Evolutionary conservation across 495 filamentous ascomycete species (phyloP).

Genomic region (Oidiodendron maius): DNA sequence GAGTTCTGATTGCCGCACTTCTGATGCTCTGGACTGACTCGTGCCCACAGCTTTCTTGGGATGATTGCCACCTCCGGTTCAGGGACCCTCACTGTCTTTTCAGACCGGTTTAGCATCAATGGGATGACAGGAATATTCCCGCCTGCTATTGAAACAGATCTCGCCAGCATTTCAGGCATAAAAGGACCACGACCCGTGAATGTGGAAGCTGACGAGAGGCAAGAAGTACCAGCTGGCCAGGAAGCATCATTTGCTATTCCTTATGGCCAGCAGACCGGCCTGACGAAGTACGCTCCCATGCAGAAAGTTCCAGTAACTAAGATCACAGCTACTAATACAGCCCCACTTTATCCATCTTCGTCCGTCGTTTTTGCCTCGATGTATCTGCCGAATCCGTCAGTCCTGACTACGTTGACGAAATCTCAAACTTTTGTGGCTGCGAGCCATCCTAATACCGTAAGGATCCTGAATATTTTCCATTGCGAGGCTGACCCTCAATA

Average conservation of each 20-base stretch:
- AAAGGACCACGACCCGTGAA: conserved; percentile 35
- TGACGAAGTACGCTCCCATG: conserved; percentile 68
- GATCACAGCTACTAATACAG: conserved; percentile 51
- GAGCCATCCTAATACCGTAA: conserved; percentile 61
- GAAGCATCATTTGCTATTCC: conserved; percentile 41
- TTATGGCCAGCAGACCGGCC: conserved; percentile 58
- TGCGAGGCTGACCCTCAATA: conserved; percentile 30
- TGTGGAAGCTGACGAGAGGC: conserved; percentile 18
- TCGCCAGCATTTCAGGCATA: conserved; percentile 39
- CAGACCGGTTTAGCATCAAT: conserved; percentile 56
- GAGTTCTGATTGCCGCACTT: too few relatives aligned
- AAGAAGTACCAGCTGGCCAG: conserved; percentile 3
- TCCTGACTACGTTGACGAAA: conserved; percentile 57
- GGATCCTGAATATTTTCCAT: conserved; percentile 23
- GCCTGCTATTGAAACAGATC: conserved; percentile 32
- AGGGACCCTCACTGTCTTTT: conserved; percentile 52
- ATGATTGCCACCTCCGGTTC: conserved; percentile 48
- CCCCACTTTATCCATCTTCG: conserved; percentile 57
- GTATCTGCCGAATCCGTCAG: conserved; percentile 46
- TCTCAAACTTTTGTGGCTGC: conserved; percentile 47
- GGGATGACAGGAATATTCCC: conserved; percentile 63
- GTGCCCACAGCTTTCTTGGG: conserved; percentile 54
- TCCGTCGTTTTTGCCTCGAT: conserved; percentile 52
- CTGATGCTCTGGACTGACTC: too few relatives aligned
- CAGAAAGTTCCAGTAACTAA: conserved; percentile 58